These are phyloP conservation scores for Metroxylon sagu DNA, from an alignment of 176 grass and related monocot genomes.

Conservation along the genomic window DNA sequence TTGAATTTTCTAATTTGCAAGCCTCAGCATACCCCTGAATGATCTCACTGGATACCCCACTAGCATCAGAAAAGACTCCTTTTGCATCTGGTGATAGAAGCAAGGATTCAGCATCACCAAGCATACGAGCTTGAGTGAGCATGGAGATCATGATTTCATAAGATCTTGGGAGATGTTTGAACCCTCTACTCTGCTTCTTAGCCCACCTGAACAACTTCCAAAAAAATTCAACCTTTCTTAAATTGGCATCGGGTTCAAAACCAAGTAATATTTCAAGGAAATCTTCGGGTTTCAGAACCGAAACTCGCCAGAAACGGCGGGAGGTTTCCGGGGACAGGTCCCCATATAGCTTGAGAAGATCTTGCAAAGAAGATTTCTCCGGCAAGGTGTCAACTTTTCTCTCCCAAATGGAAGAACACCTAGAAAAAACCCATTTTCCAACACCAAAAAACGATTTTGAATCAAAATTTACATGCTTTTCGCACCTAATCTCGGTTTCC, in stretches of 20 bases:
- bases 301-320: constrained; percentile 55
- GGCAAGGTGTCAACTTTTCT: constrained; percentile 35
- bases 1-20: constrained; percentile 39
- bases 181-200: constrained; percentile 36
- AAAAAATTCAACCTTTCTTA: constrained; percentile 49
- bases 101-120: constrained; percentile 62
- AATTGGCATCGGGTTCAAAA: constrained; percentile 34
- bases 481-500: neutral
- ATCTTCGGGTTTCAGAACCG: constrained; percentile 36
- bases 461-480: neutral
- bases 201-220: constrained; percentile 81
- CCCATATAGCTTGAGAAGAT: constrained; percentile 46
- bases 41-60: constrained; percentile 38
- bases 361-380: constrained; percentile 35
- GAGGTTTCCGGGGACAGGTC: constrained; percentile 56
- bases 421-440: constrained; percentile 37
- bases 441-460: constrained; percentile 29
- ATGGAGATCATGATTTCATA: constrained; percentile 64
- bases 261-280: constrained; percentile 59
- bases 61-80: constrained; percentile 19
- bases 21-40: constrained; percentile 39
- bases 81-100: constrained; percentile 32
- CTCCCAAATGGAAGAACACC: constrained; percentile 44
- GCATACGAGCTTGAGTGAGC: constrained; percentile 56
- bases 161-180: constrained; percentile 61